Percentiles rank a stretch among this genome's conserved stretches.
Conservation (phyloP, 345 rosid species). For the Schrenkiella parvula region DNA sequence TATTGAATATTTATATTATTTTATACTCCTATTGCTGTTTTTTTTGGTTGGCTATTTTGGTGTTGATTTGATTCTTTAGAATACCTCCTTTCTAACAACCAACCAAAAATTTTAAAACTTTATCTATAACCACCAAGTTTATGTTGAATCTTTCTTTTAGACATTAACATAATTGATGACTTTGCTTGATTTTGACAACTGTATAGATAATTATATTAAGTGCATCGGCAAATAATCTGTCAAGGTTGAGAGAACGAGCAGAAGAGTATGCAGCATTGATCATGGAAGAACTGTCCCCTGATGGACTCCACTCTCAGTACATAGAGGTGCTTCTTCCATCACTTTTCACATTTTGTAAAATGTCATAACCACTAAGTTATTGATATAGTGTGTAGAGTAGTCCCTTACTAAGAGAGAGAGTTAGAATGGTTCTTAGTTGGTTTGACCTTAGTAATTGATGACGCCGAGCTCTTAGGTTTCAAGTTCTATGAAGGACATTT, state of each 20-base stretch:
- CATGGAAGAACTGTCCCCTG: conserved; percentile 78
- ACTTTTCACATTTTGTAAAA: conserved; percentile 3
- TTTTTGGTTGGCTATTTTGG: not conserved
- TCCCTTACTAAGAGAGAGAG: not conserved
- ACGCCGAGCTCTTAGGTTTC: not conserved
- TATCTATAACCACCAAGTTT: not conserved
- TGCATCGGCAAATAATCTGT: conserved; percentile 84
- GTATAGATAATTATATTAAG: conserved; percentile 81
- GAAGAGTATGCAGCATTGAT: conserved; percentile 95
- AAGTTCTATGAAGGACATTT: conserved; percentile 15
- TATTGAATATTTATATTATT: not conserved
- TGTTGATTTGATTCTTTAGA: not conserved
- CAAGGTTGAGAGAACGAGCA: conserved; percentile 91
- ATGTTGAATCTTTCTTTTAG: conserved; percentile 21
- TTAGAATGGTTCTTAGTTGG: conserved; percentile 13
- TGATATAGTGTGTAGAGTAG: not conserved
- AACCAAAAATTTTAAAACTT: not conserved
- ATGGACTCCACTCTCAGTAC: conserved; percentile 53
- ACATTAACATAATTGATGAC: not conserved
- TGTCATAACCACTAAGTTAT: not conserved
- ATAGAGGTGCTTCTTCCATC: conserved; percentile 66
- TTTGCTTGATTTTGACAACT: conserved; percentile 21
- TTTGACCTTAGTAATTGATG: conserved; percentile 22
- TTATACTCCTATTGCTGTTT: not conserved
- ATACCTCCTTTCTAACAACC: conserved; percentile 2